Base-by-base conservation (phyloP, 2,329 filamentous ascomycete genomes). In the Biscogniauxia mediterranea region DNA sequence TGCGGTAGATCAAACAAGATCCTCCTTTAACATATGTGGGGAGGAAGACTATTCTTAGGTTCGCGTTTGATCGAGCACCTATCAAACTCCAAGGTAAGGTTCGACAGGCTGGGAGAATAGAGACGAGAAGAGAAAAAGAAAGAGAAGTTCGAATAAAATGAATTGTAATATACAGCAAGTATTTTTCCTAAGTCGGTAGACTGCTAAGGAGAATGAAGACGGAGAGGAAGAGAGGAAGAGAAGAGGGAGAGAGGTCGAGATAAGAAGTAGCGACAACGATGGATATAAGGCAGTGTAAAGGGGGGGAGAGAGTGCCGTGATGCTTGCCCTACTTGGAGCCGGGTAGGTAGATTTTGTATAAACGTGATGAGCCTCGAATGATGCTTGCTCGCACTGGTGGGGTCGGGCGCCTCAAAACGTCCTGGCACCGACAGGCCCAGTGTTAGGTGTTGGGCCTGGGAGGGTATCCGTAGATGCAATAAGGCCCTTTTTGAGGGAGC, bases 371-470 rank as follows among this genome's bases (percentile, higher is more conserved):
- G 69, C 69, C 72, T 74, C 71, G 72, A 74, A 73, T 66, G 72
- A 75, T 74, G 68, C 70, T 71, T 74, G 69, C 70, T 71, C 74
- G 69, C 69, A 71, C 66, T 73, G 67, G 77, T 76, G 77, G 78
- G 76, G 74, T 75, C 70, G 72, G 72, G 75, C 73, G 74, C 72
- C 73, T 74, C 71, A 76, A 74, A 68, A 71, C 64, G 67, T 73
- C 71, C 72, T 74, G 71, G 72, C 71, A 74, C 70, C 70, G 77
- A 73, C 70, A 73, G 75, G 70, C 69, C 72, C 74, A 72, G 71
- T 61, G 68, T 78, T 75, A 76, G 76, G 76, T 78, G 78, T 76
- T 69, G 74, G 72, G 73, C 70, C 67, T 76, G 66, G 72, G 72
- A 72, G 73, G 74, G 70, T 75, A 74, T 69, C 71, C 71, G 75